Conservation (phyloP, 257 asterid genomes). For the Solanum phureja region DNA sequence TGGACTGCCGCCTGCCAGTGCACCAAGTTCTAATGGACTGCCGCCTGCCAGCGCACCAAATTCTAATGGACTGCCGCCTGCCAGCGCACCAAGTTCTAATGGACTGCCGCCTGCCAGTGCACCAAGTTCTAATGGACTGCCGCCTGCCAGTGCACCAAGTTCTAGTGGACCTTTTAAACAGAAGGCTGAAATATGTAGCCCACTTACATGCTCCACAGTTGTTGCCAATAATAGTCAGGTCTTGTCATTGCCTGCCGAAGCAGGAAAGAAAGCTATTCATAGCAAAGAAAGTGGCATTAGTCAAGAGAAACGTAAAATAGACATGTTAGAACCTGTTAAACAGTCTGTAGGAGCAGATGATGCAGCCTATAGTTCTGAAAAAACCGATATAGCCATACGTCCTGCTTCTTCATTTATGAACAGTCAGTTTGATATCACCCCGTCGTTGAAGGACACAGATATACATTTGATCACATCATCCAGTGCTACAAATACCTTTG, state of each 20-base stretch:
- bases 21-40: constrained; percentile 27
- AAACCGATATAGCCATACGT: constrained; percentile 15
- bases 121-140: constrained; percentile 27
- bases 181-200: constrained; percentile 26
- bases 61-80: constrained; percentile 24
- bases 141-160: constrained; percentile 29
- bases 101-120: constrained; percentile 27
- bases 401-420: constrained; percentile 14
- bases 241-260: constrained; percentile 28
- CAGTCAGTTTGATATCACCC: constrained; percentile 24
- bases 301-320: constrained; percentile 24
- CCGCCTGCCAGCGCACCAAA: constrained; percentile 25
- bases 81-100: constrained; percentile 31
- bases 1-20: constrained; percentile 28
- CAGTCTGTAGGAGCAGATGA: constrained; percentile 24
- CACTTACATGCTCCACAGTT: constrained; percentile 34
- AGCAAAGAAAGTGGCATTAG: constrained; percentile 21
- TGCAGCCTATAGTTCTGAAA: constrained; percentile 12
- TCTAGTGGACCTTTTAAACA: constrained; percentile 31
- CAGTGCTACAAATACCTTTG: constrained; percentile 12
- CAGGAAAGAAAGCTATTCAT: constrained; percentile 33
- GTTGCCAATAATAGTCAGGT: constrained; percentile 38
- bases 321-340: constrained; percentile 18
- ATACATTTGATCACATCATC: constrained; percentile 7
- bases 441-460: constrained; percentile 23